Conservation (phyloP, 1,284 basidiomycete genomes). For the Sporisorium sorghi region DNA sequence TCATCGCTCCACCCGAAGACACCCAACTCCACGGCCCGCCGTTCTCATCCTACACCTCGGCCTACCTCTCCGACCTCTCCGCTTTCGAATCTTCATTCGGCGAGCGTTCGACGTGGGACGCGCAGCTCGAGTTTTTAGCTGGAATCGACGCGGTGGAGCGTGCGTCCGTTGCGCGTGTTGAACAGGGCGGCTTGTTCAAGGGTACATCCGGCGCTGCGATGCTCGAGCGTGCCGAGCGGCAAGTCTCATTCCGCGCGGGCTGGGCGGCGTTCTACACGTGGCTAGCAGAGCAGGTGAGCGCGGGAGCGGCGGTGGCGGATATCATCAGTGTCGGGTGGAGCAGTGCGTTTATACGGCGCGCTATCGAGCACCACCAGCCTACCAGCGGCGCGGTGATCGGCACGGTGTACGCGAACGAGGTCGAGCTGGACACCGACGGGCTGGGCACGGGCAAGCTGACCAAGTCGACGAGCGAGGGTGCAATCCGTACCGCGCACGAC, state of each 20-base stretch:
- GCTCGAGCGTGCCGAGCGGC: conserved; percentile 15
- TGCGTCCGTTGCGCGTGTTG: conserved; percentile 38
- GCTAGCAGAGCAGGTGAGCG: conserved; percentile 10
- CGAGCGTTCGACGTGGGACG: conserved; percentile 12
- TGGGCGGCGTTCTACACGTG: conserved; percentile 44
- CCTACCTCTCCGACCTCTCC: conserved; percentile 50
- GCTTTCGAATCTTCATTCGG: conserved; percentile 21
- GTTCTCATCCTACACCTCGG: conserved; percentile 52
- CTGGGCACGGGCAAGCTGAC: conserved; percentile 51
- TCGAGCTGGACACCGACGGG: conserved; percentile 34
- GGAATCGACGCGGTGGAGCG: conserved; percentile 51
- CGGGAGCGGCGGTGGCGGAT: conserved; percentile 14
- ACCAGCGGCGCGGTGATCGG: conserved; percentile 16
- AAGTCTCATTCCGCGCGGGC: conserved; percentile 41
- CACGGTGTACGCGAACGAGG: conserved; percentile 58
- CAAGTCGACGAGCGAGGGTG: conserved; percentile 24
- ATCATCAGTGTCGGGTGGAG: conserved; percentile 67
- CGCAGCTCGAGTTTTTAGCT: conserved; percentile 41
- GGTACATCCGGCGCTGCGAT: conserved; percentile 19
- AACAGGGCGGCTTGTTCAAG: conserved; percentile 54
- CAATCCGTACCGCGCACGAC: conserved; percentile 55
- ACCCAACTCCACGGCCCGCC: conserved; percentile 29
- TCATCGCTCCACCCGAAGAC: conserved; percentile 51
- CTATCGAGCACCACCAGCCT: conserved; percentile 12
- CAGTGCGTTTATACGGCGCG: conserved; percentile 50